Percentiles rank a stretch among this genome's conserved stretches.
Conservation (phyloP, 2,329 filamentous ascomycete species). For the Epicoccum sorghinum region DNA sequence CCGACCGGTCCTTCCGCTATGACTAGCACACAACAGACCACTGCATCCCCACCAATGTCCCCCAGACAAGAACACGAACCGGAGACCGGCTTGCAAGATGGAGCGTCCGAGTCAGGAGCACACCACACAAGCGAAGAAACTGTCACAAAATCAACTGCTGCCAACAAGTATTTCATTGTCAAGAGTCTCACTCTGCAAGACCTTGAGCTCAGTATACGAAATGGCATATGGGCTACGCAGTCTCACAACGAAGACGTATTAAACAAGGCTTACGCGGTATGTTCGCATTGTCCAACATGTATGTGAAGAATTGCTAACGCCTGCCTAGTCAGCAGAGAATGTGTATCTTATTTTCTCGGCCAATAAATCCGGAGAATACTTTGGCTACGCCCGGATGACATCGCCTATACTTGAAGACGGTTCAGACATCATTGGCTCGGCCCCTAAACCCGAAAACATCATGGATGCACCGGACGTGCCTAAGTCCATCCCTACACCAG, state of each 20-base stretch:
- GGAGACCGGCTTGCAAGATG: constrained; percentile 16
- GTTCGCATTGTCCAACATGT: constrained; percentile 20
- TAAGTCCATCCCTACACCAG: constrained; percentile 78
- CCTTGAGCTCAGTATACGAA: constrained; percentile 84
- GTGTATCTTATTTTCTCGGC: constrained; percentile 95
- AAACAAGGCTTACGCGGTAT: constrained; percentile 82
- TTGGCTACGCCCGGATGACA: constrained; percentile 89
- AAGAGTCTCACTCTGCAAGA: constrained; percentile 94
- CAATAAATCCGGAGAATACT: constrained; percentile 97
- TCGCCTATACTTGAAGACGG: constrained; percentile 83
- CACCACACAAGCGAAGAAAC: constrained; percentile 20
- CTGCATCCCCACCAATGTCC: constrained; percentile 33
- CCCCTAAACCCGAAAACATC: constrained; percentile 65
- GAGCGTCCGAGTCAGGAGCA: constrained; percentile 14
- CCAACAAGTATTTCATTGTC: constrained; percentile 86
- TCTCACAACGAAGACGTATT: constrained; percentile 86
- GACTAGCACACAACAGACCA: constrained; percentile 35
- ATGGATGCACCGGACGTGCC: constrained; percentile 69
- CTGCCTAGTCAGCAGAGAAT: constrained; percentile 71
- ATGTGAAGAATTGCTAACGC: constrained; percentile 21
- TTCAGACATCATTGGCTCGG: constrained; percentile 51
- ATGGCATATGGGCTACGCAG: constrained; percentile 92
- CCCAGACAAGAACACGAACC: constrained; percentile 24
- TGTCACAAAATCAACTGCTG: constrained; percentile 46
- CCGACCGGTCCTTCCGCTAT: constrained; percentile 62